Conservation (phyloP, 2,329 filamentous ascomycete species). For the Colletotrichum neosansevieriae region DNA sequence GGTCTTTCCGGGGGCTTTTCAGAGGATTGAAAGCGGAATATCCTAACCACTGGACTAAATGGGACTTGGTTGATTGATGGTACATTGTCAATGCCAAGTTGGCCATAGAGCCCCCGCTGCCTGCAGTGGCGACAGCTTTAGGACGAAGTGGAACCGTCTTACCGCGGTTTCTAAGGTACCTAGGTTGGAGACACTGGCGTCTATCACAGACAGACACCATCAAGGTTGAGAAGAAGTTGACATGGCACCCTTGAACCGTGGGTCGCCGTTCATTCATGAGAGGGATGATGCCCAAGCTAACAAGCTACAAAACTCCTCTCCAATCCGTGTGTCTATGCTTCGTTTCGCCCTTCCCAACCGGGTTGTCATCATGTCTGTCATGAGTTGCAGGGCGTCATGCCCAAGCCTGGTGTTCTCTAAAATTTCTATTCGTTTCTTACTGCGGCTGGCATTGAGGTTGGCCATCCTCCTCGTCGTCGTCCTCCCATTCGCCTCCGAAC, state of each 20-base stretch:
- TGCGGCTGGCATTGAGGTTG: conserved; percentile 80
- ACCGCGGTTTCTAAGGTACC: not conserved
- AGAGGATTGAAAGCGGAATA: conserved; percentile 32
- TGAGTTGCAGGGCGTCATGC: conserved; percentile 30
- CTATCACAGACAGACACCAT: not conserved
- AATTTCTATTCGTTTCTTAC: conserved; percentile 55
- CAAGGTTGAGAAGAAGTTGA: conserved; percentile 18
- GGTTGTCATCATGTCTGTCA: conserved; percentile 40
- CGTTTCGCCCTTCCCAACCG: conserved; percentile 31
- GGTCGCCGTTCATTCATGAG: conserved; percentile 39
- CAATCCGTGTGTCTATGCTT: conserved; percentile 35
- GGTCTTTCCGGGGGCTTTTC: conserved; percentile 20
- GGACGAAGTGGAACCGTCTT: not conserved
- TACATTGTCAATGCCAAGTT: not conserved
- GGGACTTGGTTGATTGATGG: conserved; percentile 15
- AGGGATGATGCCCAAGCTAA: conserved; percentile 37
- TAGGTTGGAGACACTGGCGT: not conserved
- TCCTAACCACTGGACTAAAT: conserved; percentile 39
- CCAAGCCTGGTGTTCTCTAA: conserved; percentile 37
- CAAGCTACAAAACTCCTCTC: conserved; percentile 40
- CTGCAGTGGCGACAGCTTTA: not conserved
- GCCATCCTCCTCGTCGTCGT: conserved; percentile 76
- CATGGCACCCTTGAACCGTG: conserved; percentile 26
- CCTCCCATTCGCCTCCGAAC: conserved; percentile 75
- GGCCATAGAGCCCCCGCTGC: not conserved